phyloP scores from a whole-genome alignment of 2,329 filamentous ascomycete species.

The Eutypella sp. region DNA sequence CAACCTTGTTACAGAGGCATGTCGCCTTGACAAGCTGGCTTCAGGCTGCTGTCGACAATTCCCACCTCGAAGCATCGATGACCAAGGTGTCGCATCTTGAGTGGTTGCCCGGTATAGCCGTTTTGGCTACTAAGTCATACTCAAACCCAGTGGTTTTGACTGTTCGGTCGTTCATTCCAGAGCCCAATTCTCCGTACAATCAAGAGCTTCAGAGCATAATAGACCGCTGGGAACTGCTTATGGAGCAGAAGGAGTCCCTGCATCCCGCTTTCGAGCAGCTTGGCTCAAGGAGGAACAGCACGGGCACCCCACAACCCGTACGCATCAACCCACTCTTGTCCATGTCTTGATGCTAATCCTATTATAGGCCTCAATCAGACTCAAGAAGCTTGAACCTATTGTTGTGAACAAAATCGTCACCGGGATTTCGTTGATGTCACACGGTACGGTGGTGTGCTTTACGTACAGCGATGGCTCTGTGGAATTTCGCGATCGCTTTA shows the following conservation, averaged over 20 bases:
- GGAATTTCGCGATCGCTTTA: constrained; percentile 72
- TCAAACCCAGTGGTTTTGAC: constrained; percentile 62
- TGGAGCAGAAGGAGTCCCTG: constrained; percentile 59
- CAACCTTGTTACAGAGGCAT: constrained; percentile 50
- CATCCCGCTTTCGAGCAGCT: constrained; percentile 77
- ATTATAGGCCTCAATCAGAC: constrained; percentile 22
- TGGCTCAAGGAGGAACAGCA: constrained; percentile 55
- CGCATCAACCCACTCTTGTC: constrained; percentile 3
- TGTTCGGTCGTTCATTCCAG: constrained; percentile 60
- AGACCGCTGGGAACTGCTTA: constrained; percentile 76
- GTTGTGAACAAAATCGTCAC: constrained; percentile 66
- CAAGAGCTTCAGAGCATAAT: constrained; percentile 69
- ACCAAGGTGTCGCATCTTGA: constrained; percentile 69
- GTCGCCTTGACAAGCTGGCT: constrained; percentile 55
- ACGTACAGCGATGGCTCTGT: constrained; percentile 75
- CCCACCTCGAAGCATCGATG: constrained; percentile 45
- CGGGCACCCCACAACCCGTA: constrained; percentile 20
- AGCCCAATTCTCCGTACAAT: constrained; percentile 50
- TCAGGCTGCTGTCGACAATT: constrained; percentile 39
- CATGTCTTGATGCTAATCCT: constrained; percentile 9
- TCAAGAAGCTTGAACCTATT: constrained; percentile 65
- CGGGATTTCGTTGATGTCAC: constrained; percentile 61
- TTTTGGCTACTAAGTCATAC: constrained; percentile 52
- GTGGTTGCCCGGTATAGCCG: constrained; percentile 62
- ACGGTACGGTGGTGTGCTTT: constrained; percentile 67